Base-by-base conservation (phyloP, 176 grass and related monocot genomes). In the Triticum monococcum region DNA sequence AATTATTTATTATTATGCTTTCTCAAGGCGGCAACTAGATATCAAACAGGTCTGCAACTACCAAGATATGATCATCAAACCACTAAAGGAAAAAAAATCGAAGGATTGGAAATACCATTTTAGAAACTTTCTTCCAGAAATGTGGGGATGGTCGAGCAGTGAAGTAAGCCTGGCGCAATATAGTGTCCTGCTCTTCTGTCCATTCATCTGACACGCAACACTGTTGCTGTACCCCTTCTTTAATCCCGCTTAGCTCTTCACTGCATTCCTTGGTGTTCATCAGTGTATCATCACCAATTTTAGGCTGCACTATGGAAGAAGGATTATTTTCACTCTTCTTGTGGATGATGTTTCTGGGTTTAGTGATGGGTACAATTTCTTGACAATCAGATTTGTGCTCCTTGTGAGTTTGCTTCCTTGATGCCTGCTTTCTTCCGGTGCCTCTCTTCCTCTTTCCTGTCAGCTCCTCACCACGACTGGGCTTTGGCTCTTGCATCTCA, bases 81-180 rank as follows among this genome's bases (percentile, higher is more conserved):
- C 57, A 35, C 30, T 73, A 22, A 84, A 80, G 14, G 8, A 85
- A 63, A 24, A 24, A 64, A 83, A 83, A 78, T 4, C 1, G 30
- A 79, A 79, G 43, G 35, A 91, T 64, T 40, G n/a, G 28, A 31
- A 63, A 67, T 98, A 95, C 96, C 96, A 98, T 92, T 90, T 91
- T 98, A 72, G 93, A 93, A 28, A 98, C 90, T 82, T 84, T 95
- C 90, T 95, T 98, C 93, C 96, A 98, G 82, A 98, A 98, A 95
- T 94, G 91, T 30, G 93, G 96, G 9, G 96, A 95, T 68, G 96
- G 96, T 64, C 86, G 88, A 38, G 90, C 91, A 72, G 30, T 75
- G 64, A 98, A 91, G 72, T 88, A 98, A 45, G 93, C 93, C 82
- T 85, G 85, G 52, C 52, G 86, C 86, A 98, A 79, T 45, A 90